phyloP scores from a whole-genome alignment of 106 monocot species.

The Dendrobium officinale region DNA sequence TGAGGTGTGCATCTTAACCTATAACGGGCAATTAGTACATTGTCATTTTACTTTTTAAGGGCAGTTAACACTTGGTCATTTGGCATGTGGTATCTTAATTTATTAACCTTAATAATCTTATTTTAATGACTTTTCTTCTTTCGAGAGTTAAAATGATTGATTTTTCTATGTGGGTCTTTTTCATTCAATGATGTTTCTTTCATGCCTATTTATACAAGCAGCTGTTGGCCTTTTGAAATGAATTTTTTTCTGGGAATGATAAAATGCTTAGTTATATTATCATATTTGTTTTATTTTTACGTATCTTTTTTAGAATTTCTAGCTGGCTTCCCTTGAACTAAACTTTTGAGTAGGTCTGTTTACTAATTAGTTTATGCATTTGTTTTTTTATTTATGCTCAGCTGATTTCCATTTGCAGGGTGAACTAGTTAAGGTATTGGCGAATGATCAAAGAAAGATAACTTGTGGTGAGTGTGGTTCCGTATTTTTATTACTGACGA shows the following conservation, averaged over 20 bases:
- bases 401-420: slow-evolving; percentile 8
- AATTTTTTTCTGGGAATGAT: not conserved
- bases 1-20: not conserved
- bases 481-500: not conserved
- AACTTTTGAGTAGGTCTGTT: not conserved
- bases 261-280: not conserved
- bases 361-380: not conserved
- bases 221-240: not conserved
- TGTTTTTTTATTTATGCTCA: not conserved
- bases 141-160: not conserved
- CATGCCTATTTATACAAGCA: not conserved
- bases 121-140: not conserved
- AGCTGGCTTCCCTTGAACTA: not conserved
- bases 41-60: not conserved
- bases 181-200: not conserved
- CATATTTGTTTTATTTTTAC: slow-evolving; percentile 1
- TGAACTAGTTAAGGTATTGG: slow-evolving; percentile 17
- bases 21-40: no score
- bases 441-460: slow-evolving; percentile 19
- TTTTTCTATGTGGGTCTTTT: not conserved
- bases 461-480: slow-evolving; percentile 4
- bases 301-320: not conserved
- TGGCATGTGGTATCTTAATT: not conserved
- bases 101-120: not conserved
- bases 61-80: not conserved